Evolutionary conservation across 805 yeast species (phyloP), one percentile per base, ranked within the genome.

Genomic region (Wickerhamomyces tratensis): DNA sequence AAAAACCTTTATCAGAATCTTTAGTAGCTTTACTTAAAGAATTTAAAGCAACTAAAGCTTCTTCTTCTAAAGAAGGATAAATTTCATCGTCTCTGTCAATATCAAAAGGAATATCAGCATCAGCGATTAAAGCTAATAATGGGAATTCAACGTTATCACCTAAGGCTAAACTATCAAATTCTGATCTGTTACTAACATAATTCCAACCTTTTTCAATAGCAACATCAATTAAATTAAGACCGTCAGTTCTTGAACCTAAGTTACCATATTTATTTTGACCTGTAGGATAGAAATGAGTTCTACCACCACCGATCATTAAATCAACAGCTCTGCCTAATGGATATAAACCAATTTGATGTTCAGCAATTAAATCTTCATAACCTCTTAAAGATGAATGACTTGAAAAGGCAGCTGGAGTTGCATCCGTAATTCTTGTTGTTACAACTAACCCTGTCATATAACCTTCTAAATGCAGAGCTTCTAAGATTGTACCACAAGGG

Each of bases 361-460:
- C 76, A 5, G 96, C 96, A 57, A 89, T 87, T 61, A 79, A 68
- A 56, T 84, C 89, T 60, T 88, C 95, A 65, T 83, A 86, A 51
- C 65, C 71, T 56, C 98, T 73, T 56, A 67, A 73, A 49, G 79
- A 80, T 12, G 72, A 93, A 59, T 89, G 98, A 3, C 95, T 53
- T 36, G 86, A 77, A 59, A 87, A 89, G 0, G 89, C 79, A 11
- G 95, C 96, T 0, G 97, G 97, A 0, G 97, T 89, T 13, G 97
- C 97, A 58, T 89, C 97, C 8, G 96, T 86, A 49, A 89, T 76
- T 48, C 94, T 74, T 0, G 97, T 88, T 27, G 96, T 89, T 29
- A 88, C 96, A 26, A 89, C 97, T 40, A 89, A 66, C 0, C 97
- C 98, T 0, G 97, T 89, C 51, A 69, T 61, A 62, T 79, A 86